These are phyloP conservation scores for Magnusiomyces fungicola DNA, from an alignment of 1,139 yeast species.

Conservation along the genomic window DNA sequence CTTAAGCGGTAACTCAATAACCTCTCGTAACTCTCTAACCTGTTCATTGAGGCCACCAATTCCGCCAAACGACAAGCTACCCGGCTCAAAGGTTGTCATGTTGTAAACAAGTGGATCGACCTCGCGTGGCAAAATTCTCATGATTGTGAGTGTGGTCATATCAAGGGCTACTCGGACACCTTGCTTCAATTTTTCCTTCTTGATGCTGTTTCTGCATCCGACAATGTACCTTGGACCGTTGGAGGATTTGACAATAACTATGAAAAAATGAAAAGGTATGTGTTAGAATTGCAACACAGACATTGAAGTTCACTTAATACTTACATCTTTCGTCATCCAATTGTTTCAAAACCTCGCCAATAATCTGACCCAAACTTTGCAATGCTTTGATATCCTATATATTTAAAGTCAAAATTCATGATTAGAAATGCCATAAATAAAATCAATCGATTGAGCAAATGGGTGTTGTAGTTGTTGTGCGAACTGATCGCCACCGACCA, in stretches of 20 bases:
- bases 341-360: conserved; percentile 95
- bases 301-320: no score
- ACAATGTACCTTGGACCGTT: conserved; percentile 98
- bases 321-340: conserved; percentile 79
- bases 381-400: conserved; percentile 77
- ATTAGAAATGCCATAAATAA: background rate
- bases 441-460: background rate
- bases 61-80: conserved; percentile 88
- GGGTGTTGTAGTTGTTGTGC: no score
- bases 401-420: background rate
- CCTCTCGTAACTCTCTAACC: conserved; percentile 93
- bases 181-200: conserved; percentile 69
- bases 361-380: conserved; percentile 95
- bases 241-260: conserved; percentile 85
- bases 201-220: conserved; percentile 91
- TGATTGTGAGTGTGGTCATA: conserved; percentile 95
- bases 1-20: conserved; percentile 90
- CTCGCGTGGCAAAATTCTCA: conserved; percentile 96
- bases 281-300: no score
- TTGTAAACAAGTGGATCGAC: conserved; percentile 97
- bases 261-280: no score
- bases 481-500: no score
- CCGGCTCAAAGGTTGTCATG: conserved; percentile 96
- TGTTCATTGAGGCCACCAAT: conserved; percentile 97
- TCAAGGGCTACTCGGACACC: conserved; percentile 96